Evolutionary conservation across 768 basidiomycete species (phyloP), one percentile per base, ranked within the genome.

Genomic region (Rhodocollybia butyracea): DNA sequence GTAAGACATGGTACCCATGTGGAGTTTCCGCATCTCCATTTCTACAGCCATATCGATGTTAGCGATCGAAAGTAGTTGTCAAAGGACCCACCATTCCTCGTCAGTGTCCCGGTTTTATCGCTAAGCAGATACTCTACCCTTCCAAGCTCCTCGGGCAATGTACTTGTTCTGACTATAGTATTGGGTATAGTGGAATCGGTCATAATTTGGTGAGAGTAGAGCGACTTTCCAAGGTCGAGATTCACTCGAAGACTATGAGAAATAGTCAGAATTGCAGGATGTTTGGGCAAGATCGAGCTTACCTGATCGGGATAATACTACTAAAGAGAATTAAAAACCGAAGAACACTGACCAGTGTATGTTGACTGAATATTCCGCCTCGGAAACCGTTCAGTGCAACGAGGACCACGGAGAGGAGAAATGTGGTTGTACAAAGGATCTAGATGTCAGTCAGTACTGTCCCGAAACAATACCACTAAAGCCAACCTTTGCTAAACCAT

Each of bases 21-120:
- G 97, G 27, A 99, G 76, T 68, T 97, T 99, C 77, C 89, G 94
- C 89, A 98, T 91, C 71, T 98, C 96, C 97, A 99, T 99, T 68
- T 98, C 96, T 98, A 68, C 3, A 17, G 22, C 19, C 15, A 30
- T 32, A 10, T 30, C 2, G 31, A 15, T 3, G 29, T 21, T 21
- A 26, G 34, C 8, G 50, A 19, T 38, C 13, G 7, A 26, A 17
- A 7, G 26, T 22, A 40, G 11, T 12, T 26, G 24, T 17, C 15
- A 12, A 17, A 30, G 19, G 47, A 65, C 81, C 26, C 57, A 94
- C 95, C 96, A 66, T 99, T 99, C 69, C 98, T 91, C 0, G 97
- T 99, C 59, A 98, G 71, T 7, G 97, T 99, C 0, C 97, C 97
- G 4, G 97, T 99, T 76, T 99, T 99, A 67, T 99, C 97, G 60